Base-by-base conservation (phyloP, 176 grass and related monocot genomes). In the Luzula sylvatica region DNA sequence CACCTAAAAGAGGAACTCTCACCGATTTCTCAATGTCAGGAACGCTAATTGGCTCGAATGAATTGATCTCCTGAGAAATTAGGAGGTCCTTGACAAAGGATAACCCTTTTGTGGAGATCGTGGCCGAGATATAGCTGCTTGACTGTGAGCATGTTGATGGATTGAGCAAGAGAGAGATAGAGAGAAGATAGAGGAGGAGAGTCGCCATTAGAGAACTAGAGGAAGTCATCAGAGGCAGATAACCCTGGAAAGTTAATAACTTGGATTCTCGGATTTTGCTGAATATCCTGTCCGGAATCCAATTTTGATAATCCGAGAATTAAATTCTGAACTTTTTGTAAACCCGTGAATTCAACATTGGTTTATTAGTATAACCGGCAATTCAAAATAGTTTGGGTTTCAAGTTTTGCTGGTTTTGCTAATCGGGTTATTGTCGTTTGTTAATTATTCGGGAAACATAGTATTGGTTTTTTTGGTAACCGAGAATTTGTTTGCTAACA, bases 11-110 rank as follows among this genome's bases (percentile, higher is more conserved):
- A 22, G 84, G 83, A 42, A 95, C 76, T 49, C 55, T 55, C 4
- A 76, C 54, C 27, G 67, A 79, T 66, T 32, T 66, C 74, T 86
- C 51, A 60, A 96, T 86, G 72, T 89, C 74, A 26, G 80, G 84
- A 44, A 96, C 57, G 56, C 51, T 61, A 23, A 82, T 68, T 6
- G 46, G 74, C 39, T 56, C 57, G 39, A 95, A 82, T 20, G 83
- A 66, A 12, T 78, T 58, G 2, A 52, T 65, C 62, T 66, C 83
- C 46, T 51, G 61, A 55, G 79, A 68, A 26, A 96, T 66, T 14
- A 96, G 54, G 27, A 96, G 69, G 51, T 89, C 71, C 65, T 96
- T 96, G 48, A 65, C 81, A 45, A 89, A 96, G 63, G 70, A 68
- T 38, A 96, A 84, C 49, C 90, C 90, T 3, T 82, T 69, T 49